Evolutionary conservation across 2,329 filamentous ascomycete genomes (phyloP), one percentile per base, ranked within the genome.

Genomic region (Neoarthrinium moseri): DNA sequence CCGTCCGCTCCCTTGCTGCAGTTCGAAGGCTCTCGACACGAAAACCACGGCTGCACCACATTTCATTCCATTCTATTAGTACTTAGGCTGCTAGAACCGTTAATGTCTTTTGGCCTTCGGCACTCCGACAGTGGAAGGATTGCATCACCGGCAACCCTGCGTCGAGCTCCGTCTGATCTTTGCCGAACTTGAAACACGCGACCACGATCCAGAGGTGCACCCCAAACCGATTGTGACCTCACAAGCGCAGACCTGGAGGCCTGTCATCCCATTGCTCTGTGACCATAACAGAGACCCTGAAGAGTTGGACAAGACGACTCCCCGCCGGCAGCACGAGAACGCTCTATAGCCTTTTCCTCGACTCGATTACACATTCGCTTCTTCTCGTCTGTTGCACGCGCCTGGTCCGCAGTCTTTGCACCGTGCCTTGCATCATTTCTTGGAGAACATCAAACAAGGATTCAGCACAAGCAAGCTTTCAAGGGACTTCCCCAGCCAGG

Each of bases 401-500:
- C n/a, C n/a, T n/a, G n/a, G n/a, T n/a, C n/a, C n/a, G n/a, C n/a
- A n/a, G n/a, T n/a, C n/a, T 12, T 24, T 17, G 36, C 20, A 23
- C n/a, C 15, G 26, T 41, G 18, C 27, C 15, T 43, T 33, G 26
- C 27, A 32, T 22, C 18, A n/a, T 22, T 41, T n/a, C 26, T 29
- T 8, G 26, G 8, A n/a, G 26, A 29, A 29, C 26, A 29, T 29
- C 26, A 29, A 8, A 29, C 22, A 10, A 20, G 11, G 8, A 27
- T 34, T 44, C 40, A 34, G 18, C 42, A 36, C 30, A 8, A 7
- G 15, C 12, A 35, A 44, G 42, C 42, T 44, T 47, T 12, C 34
- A 33, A 45, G 37, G 45, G 45, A 35, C n/a, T 39, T 26, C 13
- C 27, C 18, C 41, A 45, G 22, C 52, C 35, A 48, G 56, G 57